Base-by-base conservation (phyloP, 2,329 filamentous ascomycete species). In the Aspergillus neoniger region DNA sequence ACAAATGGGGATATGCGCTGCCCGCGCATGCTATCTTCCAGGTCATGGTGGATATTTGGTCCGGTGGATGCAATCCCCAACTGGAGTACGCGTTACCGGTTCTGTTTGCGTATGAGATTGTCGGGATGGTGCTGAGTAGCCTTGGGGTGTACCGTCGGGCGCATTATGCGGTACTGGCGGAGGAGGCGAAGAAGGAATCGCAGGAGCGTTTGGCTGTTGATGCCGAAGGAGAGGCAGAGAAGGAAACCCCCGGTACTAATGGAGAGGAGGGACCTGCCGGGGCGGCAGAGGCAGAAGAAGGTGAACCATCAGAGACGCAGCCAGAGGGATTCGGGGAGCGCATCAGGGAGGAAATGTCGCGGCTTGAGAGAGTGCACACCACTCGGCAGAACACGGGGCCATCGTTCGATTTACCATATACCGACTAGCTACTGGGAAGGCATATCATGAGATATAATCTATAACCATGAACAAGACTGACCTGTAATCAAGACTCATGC, bases 1-100 rank as follows among this genome's bases (percentile, higher is more conserved):
- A 77, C 59, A 71, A 67, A 7, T 71, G 77, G 66, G 75, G 72
- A 1, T 76, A 79, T 17, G 71, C 71, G 0, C 65, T 79, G 2
- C 78, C 79, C 0, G 73, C 77, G 0, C 72, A 79, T 58, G 72
- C 75, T 28, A 67, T 74, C 1, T 81, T 78, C 56, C 69, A 77
- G 52, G 62, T 76, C 2, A 65, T 81, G 15, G 60, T 78, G 0
- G 70, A 80, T 38, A 76, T 81, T 32, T 81, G 77, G 78, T 75
- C 73, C 1, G 63, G 72, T 4, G 77, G 80, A 0, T 81, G 77
- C 56, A 76, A 79, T 43, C 77, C 77, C 4, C 65, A 73, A 38
- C 70, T 81, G 1, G 65, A 71, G 32, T 75, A 74, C 44, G 71
- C 77, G 0, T 67, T 83, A 7, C 79, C 80, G 0, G 72, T 82